These are phyloP conservation scores for Cutaneotrichosporon sp. DNA, from an alignment of 1,284 basidiomycete genomes.

Conservation along the genomic window DNA sequence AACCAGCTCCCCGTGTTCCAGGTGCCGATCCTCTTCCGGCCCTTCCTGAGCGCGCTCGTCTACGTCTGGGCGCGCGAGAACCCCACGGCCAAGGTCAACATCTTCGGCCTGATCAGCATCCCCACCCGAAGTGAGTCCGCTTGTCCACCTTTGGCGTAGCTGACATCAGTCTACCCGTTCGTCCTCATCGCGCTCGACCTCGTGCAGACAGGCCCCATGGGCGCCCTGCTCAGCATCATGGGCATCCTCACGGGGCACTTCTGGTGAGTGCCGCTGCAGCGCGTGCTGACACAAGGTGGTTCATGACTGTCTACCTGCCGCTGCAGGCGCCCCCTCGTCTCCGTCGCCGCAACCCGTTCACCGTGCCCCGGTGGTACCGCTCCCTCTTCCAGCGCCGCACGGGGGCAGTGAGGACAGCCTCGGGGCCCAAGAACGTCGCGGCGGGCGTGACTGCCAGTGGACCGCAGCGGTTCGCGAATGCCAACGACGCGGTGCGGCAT, in stretches of 20 bases:
- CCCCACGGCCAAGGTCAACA: constrained; percentile 45
- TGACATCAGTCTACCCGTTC: constrained; percentile 44
- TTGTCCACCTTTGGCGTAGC: neutral
- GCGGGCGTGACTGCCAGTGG: constrained; percentile 11
- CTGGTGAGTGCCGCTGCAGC: constrained; percentile 37
- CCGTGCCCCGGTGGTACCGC: constrained; percentile 37
- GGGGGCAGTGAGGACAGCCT: neutral
- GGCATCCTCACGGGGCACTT: constrained; percentile 49
- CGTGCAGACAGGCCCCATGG: constrained; percentile 38
- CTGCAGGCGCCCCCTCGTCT: constrained; percentile 40
- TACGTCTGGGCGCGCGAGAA: constrained; percentile 51
- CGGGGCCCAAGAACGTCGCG: neutral
- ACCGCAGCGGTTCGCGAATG: neutral
- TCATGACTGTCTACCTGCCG: constrained; percentile 47
- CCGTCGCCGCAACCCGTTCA: constrained; percentile 43
- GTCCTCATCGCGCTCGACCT: constrained; percentile 46
- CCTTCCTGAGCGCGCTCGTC: constrained; percentile 47
- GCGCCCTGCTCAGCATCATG: constrained; percentile 40
- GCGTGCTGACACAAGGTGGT: constrained; percentile 44
- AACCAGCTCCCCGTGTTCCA: constrained; percentile 33
- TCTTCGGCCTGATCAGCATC: constrained; percentile 50
- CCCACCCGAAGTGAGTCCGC: constrained; percentile 44
- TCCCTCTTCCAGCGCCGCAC: constrained; percentile 21
- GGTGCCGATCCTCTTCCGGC: constrained; percentile 47
- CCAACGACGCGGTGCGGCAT: constrained; percentile 27